Conservation (phyloP, 1,139 yeast species). For the Diutina sp. region DNA sequence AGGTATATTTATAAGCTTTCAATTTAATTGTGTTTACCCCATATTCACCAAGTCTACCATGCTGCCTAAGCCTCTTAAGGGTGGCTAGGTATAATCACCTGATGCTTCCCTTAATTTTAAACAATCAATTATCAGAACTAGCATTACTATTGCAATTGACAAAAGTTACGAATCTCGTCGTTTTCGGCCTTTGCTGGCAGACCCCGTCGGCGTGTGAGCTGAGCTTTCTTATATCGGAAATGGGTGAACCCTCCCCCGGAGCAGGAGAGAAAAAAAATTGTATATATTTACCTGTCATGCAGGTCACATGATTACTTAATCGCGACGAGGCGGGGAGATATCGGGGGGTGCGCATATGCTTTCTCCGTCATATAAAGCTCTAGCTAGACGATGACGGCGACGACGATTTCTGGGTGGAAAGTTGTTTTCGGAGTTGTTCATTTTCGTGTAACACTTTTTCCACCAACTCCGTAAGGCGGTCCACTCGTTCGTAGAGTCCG, state of each 20-base stretch:
- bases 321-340: neutral
- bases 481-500: slow-evolving; percentile 38
- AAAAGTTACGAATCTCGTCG: no score
- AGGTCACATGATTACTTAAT: neutral
- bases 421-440: slow-evolving; percentile 7
- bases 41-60: no score
- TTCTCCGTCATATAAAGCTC: no score
- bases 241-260: neutral
- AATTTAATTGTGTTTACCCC: no score
- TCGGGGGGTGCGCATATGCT: neutral
- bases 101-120: no score
- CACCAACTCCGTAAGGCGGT: slow-evolving; percentile 29
- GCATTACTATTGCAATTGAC: no score
- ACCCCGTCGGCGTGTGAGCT: neutral
- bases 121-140: no score
- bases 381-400: no score
- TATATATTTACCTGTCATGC: neutral
- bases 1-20: no score
- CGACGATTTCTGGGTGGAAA: neutral
- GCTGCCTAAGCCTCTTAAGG: no score
- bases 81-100: no score
- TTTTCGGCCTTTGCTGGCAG: neutral
- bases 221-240: neutral
- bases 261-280: neutral
- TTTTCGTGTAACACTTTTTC: slow-evolving; percentile 32